A percentile compares a stretch with the other conserved stretches of the same genome.
phyloP scores from a whole-genome alignment of 2,329 filamentous ascomycete genomes.

The Ceratocystis alfenasii region DNA sequence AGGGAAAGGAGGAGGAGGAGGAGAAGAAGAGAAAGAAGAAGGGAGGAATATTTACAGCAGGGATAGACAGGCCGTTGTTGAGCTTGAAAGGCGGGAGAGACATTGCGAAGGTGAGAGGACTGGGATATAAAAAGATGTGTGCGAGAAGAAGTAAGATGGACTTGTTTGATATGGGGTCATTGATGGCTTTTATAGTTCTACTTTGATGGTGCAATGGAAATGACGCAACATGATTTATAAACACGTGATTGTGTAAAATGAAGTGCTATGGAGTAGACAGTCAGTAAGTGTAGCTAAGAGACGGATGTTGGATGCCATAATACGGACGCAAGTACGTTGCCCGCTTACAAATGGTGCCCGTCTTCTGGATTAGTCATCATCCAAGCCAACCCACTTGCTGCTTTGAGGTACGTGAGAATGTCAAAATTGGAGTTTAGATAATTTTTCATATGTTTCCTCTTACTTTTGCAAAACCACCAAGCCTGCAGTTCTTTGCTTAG shows the following conservation, averaged over 20 bases:
- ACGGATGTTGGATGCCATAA: too few relatives aligned
- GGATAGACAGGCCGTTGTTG: conserved; percentile 62
- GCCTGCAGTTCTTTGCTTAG: not conserved
- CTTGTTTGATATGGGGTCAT: not conserved
- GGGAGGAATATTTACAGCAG: conserved; percentile 42
- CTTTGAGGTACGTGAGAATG: too few relatives aligned
- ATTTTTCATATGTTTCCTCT: too few relatives aligned
- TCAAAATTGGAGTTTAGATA: too few relatives aligned
- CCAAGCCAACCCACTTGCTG: not conserved
- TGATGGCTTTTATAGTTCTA: too few relatives aligned
- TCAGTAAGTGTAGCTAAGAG: too few relatives aligned
- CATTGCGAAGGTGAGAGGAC: not conserved
- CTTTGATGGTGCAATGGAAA: not conserved
- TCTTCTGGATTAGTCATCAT: not conserved
- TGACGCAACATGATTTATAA: not conserved
- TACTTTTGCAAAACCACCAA: not conserved
- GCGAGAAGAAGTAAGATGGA: not conserved
- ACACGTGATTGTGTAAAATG: not conserved
- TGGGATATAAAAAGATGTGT: not conserved
- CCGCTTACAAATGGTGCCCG: not conserved
- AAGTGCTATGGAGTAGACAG: too few relatives aligned
- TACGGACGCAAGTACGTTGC: not conserved
- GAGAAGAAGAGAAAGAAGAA: too few relatives aligned
- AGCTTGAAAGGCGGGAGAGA: conserved; percentile 43
- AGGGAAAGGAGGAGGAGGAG: too few relatives aligned